phyloP scores from a whole-genome alignment of 495 filamentous ascomycete species.

The Penicillium macrosclerotiorum region DNA sequence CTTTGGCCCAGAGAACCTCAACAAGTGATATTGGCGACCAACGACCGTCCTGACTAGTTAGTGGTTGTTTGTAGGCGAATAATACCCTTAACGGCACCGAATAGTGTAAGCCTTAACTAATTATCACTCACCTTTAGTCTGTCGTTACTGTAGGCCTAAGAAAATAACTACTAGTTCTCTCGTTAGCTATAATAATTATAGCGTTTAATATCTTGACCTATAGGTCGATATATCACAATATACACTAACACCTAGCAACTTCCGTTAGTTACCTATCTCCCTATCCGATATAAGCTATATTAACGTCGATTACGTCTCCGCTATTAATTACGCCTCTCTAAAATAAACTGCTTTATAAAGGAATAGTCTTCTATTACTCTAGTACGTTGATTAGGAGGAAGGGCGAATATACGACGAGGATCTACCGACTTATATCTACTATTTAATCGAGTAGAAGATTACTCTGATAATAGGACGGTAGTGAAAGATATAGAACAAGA shows the following conservation, averaged over 20 bases:
- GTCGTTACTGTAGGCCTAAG: conserved; percentile 7
- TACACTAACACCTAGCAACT: conserved; percentile 3
- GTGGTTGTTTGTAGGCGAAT: conserved; percentile 10
- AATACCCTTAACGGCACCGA: conserved; percentile 4
- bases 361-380: no score
- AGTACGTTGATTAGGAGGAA: no score
- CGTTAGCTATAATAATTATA: conserved; percentile 18
- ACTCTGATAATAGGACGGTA: no score
- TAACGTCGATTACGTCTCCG: no score
- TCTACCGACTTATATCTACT: no score
- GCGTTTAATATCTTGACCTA: conserved; percentile 9
- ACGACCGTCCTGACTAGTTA: conserved; percentile 5
- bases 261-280: no score
- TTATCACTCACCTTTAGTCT: conserved; percentile 10
- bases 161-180: conserved; percentile 6
- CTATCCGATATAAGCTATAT: no score
- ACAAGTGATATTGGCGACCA: conserved; percentile 10
- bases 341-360: no score
- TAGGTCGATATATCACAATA: conserved; percentile 10
- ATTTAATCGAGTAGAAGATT: no score
- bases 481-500: no score
- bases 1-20: conserved; percentile 13
- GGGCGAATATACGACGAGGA: no score
- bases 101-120: conserved; percentile 18
- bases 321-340: no score